phyloP scores from a whole-genome alignment of 2,329 filamentous ascomycete genomes.

The Fusarium virguliforme region DNA sequence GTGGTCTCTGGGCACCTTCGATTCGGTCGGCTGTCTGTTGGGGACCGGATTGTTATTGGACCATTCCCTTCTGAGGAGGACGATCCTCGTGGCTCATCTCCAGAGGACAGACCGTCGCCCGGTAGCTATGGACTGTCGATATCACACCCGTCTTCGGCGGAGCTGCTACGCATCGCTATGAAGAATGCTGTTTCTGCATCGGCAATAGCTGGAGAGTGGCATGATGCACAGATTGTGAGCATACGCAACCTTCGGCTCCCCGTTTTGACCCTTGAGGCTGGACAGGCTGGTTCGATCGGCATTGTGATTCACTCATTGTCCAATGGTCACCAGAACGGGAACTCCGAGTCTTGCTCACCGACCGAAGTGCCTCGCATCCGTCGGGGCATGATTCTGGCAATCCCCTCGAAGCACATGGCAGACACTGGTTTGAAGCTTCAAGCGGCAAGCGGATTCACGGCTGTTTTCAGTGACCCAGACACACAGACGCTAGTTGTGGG shows the following conservation, averaged over 20 bases:
- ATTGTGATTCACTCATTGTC: constrained; percentile 71
- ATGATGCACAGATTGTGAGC: constrained; percentile 84
- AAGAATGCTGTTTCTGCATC: constrained; percentile 69
- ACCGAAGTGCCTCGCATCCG: constrained; percentile 64
- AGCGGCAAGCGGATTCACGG: constrained; percentile 78
- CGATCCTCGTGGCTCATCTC: constrained; percentile 57
- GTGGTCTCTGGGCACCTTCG: constrained; percentile 89
- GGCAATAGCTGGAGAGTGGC: constrained; percentile 79
- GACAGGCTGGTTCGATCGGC: constrained; percentile 92
- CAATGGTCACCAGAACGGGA: constrained; percentile 25
- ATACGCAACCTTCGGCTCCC: constrained; percentile 90
- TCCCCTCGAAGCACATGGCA: constrained; percentile 72
- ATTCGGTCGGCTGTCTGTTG: constrained; percentile 83
- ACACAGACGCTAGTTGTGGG: constrained; percentile 76
- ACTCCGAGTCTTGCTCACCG: constrained; percentile 3
- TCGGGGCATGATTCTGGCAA: constrained; percentile 88
- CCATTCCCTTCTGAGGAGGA: constrained; percentile 78
- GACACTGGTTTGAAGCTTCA: constrained; percentile 72
- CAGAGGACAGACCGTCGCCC: constrained; percentile 65
- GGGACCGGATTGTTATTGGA: constrained; percentile 84
- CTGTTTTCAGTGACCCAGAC: constrained; percentile 77
- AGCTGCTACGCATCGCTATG: constrained; percentile 68
- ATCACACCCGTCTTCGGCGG: constrained; percentile 69
- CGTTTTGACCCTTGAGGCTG: constrained; percentile 80
- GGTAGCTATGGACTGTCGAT: constrained; percentile 66